These are phyloP conservation scores for Phaeodactylum tricornutum DNA, from an alignment of 108 stramenopile species.

Conservation along the genomic window DNA sequence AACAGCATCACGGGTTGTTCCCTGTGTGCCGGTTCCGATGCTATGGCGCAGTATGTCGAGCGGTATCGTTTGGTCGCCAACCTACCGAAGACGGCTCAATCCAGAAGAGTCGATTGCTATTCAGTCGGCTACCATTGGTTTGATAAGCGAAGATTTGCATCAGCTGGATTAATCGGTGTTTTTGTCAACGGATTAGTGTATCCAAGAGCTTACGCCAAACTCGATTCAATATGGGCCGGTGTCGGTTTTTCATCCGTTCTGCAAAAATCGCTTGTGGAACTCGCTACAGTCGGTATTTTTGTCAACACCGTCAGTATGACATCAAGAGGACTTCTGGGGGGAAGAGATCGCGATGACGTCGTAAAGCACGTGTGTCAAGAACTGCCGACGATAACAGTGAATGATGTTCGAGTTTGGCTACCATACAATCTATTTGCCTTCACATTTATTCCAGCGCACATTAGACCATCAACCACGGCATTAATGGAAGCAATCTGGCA, in stretches of 20 bases:
- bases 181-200: constrained; percentile 42
- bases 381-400: constrained; percentile 37
- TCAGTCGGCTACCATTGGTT: too few species aligned
- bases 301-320: constrained; percentile 41
- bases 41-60: constrained; percentile 20
- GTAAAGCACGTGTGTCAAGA: constrained; percentile 24
- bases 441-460: constrained; percentile 26
- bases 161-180: constrained; percentile 28
- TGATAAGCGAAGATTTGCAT: constrained; percentile 18
- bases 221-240: constrained; percentile 29
- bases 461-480: constrained; percentile 31
- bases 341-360: constrained; percentile 15
- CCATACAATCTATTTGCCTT: constrained; percentile 49
- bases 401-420: constrained; percentile 40
- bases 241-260: constrained; percentile 20
- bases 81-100: background rate
- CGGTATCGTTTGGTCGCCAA: background rate
- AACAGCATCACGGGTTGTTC: constrained; percentile 23
- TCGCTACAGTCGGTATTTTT: constrained; percentile 42
- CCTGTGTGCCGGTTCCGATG: constrained; percentile 24
- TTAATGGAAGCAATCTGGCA: constrained; percentile 50
- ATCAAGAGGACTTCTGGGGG: constrained; percentile 20
- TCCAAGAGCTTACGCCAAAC: constrained; percentile 29
- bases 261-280: constrained; percentile 36
- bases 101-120: background rate